A percentile compares a stretch with the other conserved stretches of the same genome.
Conservation (phyloP, 768 basidiomycete species). For the Dictyophora rubrovolvata region DNA sequence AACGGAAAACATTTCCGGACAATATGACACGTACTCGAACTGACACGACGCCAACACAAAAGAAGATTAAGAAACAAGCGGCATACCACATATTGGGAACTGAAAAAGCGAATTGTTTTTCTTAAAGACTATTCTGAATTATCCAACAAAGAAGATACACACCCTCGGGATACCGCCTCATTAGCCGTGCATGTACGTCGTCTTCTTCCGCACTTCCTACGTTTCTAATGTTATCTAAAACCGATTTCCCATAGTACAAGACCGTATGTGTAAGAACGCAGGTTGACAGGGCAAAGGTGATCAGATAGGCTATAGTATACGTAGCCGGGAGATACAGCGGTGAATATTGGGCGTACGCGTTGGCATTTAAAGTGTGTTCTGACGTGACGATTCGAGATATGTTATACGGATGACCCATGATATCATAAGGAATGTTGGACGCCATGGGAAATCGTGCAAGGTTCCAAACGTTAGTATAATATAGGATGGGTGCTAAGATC, state of each 20-base stretch:
- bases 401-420: constrained; percentile 31
- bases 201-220: constrained; percentile 25
- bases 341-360: constrained; percentile 34
- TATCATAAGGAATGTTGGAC: constrained; percentile 28
- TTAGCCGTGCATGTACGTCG: constrained; percentile 38
- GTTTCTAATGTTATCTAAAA: constrained; percentile 20
- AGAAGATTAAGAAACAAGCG: constrained; percentile 20
- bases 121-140: neutral
- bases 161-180: constrained; percentile 33
- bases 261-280: constrained; percentile 31
- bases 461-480: constrained; percentile 23
- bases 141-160: constrained; percentile 4
- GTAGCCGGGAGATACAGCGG: constrained; percentile 33
- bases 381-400: constrained; percentile 25
- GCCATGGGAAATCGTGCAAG: constrained; percentile 33
- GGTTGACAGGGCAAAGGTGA: constrained; percentile 30
- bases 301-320: constrained; percentile 30
- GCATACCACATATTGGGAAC: constrained; percentile 29
- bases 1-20: too few relatives aligned
- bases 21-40: constrained; percentile 20
- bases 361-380: constrained; percentile 24
- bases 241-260: constrained; percentile 30
- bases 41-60: constrained; percentile 24
- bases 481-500: constrained; percentile 13
- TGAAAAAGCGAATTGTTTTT: neutral